Percentiles rank a stretch among this genome's conserved stretches.
phyloP scores from a whole-genome alignment of 2,329 filamentous ascomycete species.

The Ophiocordyceps camponoti-rufipedis region DNA sequence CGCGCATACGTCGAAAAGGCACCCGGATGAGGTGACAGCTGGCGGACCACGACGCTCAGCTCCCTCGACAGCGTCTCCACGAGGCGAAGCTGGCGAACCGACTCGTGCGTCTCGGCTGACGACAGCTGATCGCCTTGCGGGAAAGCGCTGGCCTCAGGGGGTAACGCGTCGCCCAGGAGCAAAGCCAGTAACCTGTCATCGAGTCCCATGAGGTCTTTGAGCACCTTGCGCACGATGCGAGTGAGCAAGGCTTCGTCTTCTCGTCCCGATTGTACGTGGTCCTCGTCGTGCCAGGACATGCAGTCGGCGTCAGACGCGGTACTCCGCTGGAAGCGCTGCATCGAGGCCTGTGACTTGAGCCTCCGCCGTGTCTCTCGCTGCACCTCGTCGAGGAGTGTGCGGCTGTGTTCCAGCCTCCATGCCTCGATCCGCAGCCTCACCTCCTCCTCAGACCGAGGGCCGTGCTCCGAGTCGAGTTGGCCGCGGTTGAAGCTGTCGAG shows the following conservation, averaged over 20 bases:
- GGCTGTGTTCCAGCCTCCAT: conserved; percentile 85
- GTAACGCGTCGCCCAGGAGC: conserved; percentile 57
- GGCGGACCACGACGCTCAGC: conserved; percentile 65
- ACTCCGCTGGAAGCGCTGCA: conserved; percentile 10
- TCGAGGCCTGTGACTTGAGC: conserved; percentile 39
- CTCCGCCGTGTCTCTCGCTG: conserved; percentile 64
- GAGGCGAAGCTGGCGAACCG: conserved; percentile 57
- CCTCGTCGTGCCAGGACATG: conserved; percentile 35
- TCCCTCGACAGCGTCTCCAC: conserved; percentile 75
- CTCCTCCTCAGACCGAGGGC: conserved; percentile 46
- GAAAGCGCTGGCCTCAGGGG: conserved; percentile 27
- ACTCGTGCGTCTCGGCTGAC: conserved; percentile 13
- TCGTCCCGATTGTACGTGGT: conserved; percentile 21
- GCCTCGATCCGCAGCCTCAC: conserved; percentile 71
- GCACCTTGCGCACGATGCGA: conserved; percentile 42
- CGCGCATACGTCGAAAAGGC: conserved; percentile 70
- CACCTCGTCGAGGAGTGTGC: conserved; percentile 70
- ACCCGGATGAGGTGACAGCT: conserved; percentile 63
- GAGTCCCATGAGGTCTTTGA: conserved; percentile 78
- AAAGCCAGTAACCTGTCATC: conserved; percentile 73
- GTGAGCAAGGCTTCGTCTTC: conserved; percentile 52
- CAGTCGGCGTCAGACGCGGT: conserved; percentile 18
- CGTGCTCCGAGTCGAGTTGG: conserved; percentile 31
- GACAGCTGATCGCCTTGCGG: conserved; percentile 11
- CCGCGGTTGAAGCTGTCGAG: conserved; percentile 34